These are phyloP conservation scores for Eutypa lata DNA, from an alignment of 2,329 filamentous ascomycete species.

Conservation along the genomic window DNA sequence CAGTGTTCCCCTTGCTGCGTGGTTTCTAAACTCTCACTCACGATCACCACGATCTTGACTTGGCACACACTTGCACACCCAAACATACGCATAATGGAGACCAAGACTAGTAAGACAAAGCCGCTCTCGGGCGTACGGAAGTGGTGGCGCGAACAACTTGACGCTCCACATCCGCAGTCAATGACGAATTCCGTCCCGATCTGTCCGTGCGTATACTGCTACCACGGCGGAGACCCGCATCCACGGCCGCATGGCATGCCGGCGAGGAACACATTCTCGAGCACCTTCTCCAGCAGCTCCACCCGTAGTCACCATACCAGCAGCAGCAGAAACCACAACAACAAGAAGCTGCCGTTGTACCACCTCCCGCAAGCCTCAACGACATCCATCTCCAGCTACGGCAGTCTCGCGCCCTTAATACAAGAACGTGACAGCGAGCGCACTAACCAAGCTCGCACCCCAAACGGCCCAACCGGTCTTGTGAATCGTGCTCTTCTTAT, in stretches of 20 bases:
- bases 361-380: not conserved
- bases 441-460: slow-evolving; percentile 41
- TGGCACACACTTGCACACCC: too few relatives aligned
- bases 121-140: not conserved
- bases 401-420: slow-evolving; percentile 29
- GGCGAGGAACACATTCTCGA: not conserved
- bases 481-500: slow-evolving; percentile 44
- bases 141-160: not conserved
- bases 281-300: not conserved
- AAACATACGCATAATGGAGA: too few relatives aligned
- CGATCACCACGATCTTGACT: too few relatives aligned
- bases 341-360: not conserved
- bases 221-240: not conserved
- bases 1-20: too few relatives aligned
- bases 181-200: not conserved
- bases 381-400: slow-evolving; percentile 3
- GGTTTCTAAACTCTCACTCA: too few relatives aligned
- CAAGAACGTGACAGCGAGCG: slow-evolving; percentile 46
- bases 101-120: not conserved
- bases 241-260: not conserved
- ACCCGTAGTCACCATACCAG: not conserved
- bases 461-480: slow-evolving; percentile 47
- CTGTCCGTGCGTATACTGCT: not conserved
- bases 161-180: not conserved
- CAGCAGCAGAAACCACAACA: not conserved